Evolutionary conservation across 768 basidiomycete genomes (phyloP), one percentile per base, ranked within the genome.

Genomic region (Lactarius indigo): DNA sequence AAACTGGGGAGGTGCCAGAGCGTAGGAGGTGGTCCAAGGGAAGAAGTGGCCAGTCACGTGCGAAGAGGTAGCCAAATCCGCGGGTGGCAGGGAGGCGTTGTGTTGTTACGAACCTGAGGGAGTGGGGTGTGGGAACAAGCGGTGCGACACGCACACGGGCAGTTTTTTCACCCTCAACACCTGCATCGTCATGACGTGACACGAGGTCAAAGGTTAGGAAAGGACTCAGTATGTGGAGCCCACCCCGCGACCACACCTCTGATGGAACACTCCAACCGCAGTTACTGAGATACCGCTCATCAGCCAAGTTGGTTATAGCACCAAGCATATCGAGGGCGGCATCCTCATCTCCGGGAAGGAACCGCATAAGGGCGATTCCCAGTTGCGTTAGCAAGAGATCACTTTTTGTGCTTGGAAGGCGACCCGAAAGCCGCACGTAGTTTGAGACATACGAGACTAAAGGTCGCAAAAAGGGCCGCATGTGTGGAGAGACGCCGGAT

Each of bases 1-100:
- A 90, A 0, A 92, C 89, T 0, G 83, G 77, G 1, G 89, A 84
- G 0, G 88, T 85, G 0, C 87, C 88, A 0, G 94, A 96, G 12
- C 87, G 87, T 10, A 98, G 79, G 9, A 98, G 84, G 70, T 94
- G 88, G 70, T 92, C 84, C 5, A 97, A 74, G 0, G 94, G 86
- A 0, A 80, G 75, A 52, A 90, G 79, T 6, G 84, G 74, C 91
- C 94, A 96, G 73, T 92, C 89, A 9, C 76, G 76, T 2, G 77
- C 63, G 23, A 84, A 77, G 31, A 84, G 86, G 58, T 86, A 80
- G 0, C 80, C 82, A 58, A 77, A 42, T 42, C 63, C 13, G 63
- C 64, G 41, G 54, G 66, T 52, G 58, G 71, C 71, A 20, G 78
- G 78, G 3, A 78, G 77, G 41, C 80, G 81, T 63, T 85, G 84